Base-by-base conservation (phyloP, 495 filamentous ascomycete species). In the Collariella sp. region DNA sequence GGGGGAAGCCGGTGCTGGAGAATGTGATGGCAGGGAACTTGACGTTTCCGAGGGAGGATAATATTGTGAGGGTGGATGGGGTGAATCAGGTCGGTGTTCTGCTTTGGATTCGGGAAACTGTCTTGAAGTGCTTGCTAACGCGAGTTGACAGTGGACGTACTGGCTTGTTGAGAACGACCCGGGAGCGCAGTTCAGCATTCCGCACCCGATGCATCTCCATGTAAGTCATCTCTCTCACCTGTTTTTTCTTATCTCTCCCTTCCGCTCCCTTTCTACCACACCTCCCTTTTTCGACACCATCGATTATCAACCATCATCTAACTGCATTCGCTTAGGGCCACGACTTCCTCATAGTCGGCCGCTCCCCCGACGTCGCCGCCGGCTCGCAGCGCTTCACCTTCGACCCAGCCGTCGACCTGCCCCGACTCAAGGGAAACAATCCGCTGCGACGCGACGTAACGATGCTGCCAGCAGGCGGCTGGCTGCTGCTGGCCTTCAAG, bases 391-490 rank as follows among this genome's bases (percentile, higher is more conserved):
- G 48, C 48, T 67, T 52, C 53, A 36, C 50, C 66, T 82, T 74
- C 65, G 67, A 56, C 54, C 39, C 62, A 24, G 39, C 57, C 20
- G 38, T 54, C 16, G 59, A 72, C 54, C 31, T 52, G 1, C 2
- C 13, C 52, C 40, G 41, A 1, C 59, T 79, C 24, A 72, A 73
- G 20, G 62, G 70, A 35, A 40, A 49, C n/a, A 83, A 77, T 62
- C 82, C 84, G 2, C 71, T 74, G 0, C 73, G 84, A 1, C 73
- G 85, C 7, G 84, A 88, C 66, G 78, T 79, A 1, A 73, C 79
- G 7, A 72, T 83, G 61, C 62, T 85, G 0, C 62, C 65, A 2
- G 55, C 63, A 9, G 31, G 36, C 6, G 77, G 75, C 15, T 71
- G 76, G 67, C 55, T 78, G 42, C 63, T 81, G 9, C 69, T 83